These are phyloP conservation scores for Albatrellus sp. DNA, from an alignment of 1,284 basidiomycete genomes.

Conservation along the genomic window DNA sequence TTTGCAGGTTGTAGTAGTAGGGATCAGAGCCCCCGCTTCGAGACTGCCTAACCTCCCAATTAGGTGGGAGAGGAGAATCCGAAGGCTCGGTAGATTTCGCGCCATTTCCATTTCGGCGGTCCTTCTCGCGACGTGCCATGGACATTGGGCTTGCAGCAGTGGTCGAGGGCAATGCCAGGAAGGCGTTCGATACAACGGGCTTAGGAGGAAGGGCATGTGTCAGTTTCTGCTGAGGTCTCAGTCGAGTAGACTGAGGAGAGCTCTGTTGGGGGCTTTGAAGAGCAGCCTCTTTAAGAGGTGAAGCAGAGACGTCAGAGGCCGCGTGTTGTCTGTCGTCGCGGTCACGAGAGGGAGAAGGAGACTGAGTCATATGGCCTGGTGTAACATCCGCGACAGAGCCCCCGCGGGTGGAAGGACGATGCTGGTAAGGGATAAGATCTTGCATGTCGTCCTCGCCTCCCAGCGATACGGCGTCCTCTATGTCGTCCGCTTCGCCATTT, in stretches of 20 bases:
- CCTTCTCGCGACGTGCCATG: conserved; percentile 26
- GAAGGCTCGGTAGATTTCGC: conserved; percentile 18
- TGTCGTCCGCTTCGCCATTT: conserved; percentile 31
- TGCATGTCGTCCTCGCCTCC: conserved; percentile 52
- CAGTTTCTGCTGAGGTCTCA: conserved; percentile 17
- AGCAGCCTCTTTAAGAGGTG: conserved; percentile 4
- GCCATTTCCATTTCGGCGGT: conserved; percentile 22
- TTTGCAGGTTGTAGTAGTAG: conserved; percentile 52
- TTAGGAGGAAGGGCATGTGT: conserved; percentile 66
- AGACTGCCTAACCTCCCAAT: conserved; percentile 48
- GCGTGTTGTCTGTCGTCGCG: background rate
- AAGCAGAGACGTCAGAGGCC: background rate
- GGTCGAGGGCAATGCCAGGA: conserved; percentile 42
- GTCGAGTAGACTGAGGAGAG: conserved; percentile 20
- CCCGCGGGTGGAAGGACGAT: conserved; percentile 13
- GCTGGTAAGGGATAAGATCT: conserved; percentile 23
- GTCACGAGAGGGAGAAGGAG: no score
- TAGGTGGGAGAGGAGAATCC: conserved; percentile 33
- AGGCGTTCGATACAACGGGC: conserved; percentile 38
- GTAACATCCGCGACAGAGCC: background rate
- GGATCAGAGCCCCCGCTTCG: conserved; percentile 25
- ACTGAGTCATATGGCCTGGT: no score
- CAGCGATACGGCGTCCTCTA: conserved; percentile 58
- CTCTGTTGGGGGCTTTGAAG: conserved; percentile 13
- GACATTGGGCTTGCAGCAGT: conserved; percentile 36